Evolutionary conservation across 2,329 filamentous ascomycete species (phyloP).

Genomic region (Aspergillus bombycis): DNA sequence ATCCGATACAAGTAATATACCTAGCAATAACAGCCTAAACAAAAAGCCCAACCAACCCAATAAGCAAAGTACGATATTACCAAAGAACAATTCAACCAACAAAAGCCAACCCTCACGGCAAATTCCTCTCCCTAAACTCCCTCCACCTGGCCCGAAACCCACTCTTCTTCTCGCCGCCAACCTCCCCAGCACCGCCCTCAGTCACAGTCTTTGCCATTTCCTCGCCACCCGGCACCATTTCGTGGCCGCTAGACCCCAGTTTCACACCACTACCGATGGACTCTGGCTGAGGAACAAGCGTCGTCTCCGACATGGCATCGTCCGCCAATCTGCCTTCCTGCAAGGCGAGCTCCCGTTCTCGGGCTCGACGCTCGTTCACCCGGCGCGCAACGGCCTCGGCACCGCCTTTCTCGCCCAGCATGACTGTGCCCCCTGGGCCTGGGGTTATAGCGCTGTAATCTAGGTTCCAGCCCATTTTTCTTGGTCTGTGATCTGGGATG

Average conservation of each 20-base stretch:
- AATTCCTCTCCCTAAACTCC: background rate
- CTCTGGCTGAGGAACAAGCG: background rate
- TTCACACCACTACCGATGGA: background rate
- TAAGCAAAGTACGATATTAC: background rate
- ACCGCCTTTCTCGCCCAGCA: slow-evolving; percentile 7
- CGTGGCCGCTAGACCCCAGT: background rate
- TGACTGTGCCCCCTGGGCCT: slow-evolving; percentile 6
- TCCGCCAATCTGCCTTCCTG: background rate
- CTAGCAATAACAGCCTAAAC: background rate
- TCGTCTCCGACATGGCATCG: background rate
- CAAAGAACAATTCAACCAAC: background rate
- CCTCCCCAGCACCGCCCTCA: background rate
- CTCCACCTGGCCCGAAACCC: background rate
- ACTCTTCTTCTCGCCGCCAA: background rate
- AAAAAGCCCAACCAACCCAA: background rate
- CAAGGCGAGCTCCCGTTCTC: background rate
- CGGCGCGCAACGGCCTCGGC: slow-evolving; percentile 1
- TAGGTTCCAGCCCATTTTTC: slow-evolving; percentile 5
- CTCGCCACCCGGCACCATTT: too few relatives aligned
- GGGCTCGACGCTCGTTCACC: background rate
- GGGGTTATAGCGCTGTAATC: slow-evolving; percentile 8
- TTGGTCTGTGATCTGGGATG: background rate
- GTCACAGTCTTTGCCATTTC: background rate
- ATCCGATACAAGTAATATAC: background rate
- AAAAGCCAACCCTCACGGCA: background rate